Percentiles rank a stretch among this genome's conserved stretches.
phyloP scores from a whole-genome alignment of 2,329 filamentous ascomycete species.

The Trichoderma breve region DNA sequence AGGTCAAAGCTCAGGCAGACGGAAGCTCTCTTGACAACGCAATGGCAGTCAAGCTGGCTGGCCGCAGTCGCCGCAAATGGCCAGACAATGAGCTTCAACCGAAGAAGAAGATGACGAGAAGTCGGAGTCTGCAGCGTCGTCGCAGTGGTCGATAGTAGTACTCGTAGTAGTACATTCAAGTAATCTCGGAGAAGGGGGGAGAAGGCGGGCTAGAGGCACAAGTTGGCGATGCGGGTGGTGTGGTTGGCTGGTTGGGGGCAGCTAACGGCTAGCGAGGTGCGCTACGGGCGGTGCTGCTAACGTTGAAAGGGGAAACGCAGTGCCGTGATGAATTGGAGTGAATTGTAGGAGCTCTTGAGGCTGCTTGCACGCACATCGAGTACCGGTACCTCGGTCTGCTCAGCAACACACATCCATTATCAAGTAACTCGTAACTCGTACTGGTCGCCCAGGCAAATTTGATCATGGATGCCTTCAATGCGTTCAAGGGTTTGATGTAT shows the following conservation, averaged over 20 bases:
- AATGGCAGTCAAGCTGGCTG: constrained; percentile 9
- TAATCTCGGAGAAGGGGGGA: constrained; percentile 14
- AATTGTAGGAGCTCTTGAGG: not conserved
- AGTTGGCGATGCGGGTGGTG: constrained; percentile 17
- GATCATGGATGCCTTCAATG: not conserved
- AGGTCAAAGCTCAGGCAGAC: constrained; percentile 4
- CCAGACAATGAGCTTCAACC: constrained; percentile 10
- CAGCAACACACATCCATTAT: not conserved
- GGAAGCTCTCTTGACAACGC: constrained; percentile 11
- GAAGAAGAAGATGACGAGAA: not conserved
- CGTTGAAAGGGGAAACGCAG: constrained; percentile 2
- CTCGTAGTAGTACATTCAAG: not conserved
- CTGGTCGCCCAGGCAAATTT: not conserved
- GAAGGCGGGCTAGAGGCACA: constrained; percentile 9
- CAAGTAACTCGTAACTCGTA: not conserved
- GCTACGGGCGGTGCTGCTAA: constrained; percentile 10
- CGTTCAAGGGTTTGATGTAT: not conserved
- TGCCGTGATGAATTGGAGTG: not conserved
- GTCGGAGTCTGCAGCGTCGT: not conserved
- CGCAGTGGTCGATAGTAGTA: no score
- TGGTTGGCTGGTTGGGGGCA: constrained; percentile 6
- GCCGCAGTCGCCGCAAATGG: constrained; percentile 5
- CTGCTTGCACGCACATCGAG: not conserved
- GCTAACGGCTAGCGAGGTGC: constrained; percentile 8
- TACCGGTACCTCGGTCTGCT: not conserved